These are phyloP conservation scores for Magnaporthiopsis incrustans DNA, from an alignment of 2,329 filamentous ascomycete genomes.

Conservation along the genomic window DNA sequence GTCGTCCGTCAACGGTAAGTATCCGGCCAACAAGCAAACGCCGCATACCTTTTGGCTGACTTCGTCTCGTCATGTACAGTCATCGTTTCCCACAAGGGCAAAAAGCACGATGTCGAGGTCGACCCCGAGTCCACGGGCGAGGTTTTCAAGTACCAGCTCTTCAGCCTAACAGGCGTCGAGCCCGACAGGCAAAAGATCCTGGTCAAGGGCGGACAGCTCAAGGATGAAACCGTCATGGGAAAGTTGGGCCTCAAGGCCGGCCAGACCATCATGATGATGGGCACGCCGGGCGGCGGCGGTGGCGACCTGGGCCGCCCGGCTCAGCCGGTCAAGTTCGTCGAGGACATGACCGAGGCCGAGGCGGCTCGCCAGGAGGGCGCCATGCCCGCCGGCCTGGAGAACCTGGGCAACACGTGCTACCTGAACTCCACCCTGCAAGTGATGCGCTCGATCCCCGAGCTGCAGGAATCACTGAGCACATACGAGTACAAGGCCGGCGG, in stretches of 20 bases:
- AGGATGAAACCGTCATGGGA: conserved; percentile 84
- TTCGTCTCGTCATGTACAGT: conserved; percentile 43
- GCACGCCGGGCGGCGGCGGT: conserved; percentile 65
- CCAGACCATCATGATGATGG: conserved; percentile 93
- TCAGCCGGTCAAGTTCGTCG: conserved; percentile 78
- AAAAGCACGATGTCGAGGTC: conserved; percentile 89
- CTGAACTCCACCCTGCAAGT: conserved; percentile 96
- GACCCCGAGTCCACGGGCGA: conserved; percentile 79
- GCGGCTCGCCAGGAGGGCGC: conserved; percentile 75
- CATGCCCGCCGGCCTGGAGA: conserved; percentile 79
- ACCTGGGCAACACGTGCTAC: conserved; percentile 97
- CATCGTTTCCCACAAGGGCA: conserved; percentile 89
- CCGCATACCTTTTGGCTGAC: neutral
- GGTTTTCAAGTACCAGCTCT: conserved; percentile 92
- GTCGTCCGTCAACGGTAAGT: neutral
- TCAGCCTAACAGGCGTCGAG: conserved; percentile 90
- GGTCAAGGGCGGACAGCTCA: conserved; percentile 88
- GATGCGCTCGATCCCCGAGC: conserved; percentile 79
- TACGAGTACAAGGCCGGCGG: conserved; percentile 44
- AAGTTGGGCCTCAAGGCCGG: conserved; percentile 79
- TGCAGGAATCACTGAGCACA: conserved; percentile 67
- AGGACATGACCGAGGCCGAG: conserved; percentile 97
- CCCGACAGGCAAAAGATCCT: conserved; percentile 94
- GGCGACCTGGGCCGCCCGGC: conserved; percentile 61
- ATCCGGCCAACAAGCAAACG: neutral